These are phyloP conservation scores for Leccinum subspadiceum DNA, from an alignment of 1,284 basidiomycete species.

Conservation along the genomic window DNA sequence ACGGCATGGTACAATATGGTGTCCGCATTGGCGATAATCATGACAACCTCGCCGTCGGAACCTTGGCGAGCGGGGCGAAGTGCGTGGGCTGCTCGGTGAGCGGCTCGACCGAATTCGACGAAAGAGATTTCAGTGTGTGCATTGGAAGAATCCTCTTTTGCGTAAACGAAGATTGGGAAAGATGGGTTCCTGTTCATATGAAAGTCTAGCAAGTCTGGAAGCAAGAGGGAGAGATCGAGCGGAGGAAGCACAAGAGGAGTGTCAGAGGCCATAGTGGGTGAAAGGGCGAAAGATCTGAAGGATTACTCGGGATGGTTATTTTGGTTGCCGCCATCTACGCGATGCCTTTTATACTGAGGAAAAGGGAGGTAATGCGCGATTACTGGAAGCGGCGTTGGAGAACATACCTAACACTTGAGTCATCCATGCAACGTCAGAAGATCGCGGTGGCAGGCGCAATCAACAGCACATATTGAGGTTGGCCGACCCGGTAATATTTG, in stretches of 20 bases:
- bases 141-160: constrained; percentile 13
- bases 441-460: background rate
- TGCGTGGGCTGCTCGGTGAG: constrained; percentile 32
- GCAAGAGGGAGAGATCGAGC: constrained; percentile 22
- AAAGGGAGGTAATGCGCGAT: background rate
- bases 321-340: background rate
- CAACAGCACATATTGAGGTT: background rate
- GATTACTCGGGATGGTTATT: background rate
- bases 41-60: constrained; percentile 30
- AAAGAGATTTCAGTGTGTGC: constrained; percentile 21
- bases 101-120: constrained; percentile 34
- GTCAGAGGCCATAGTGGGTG: background rate
- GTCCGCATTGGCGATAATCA: constrained; percentile 36
- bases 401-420: background rate
- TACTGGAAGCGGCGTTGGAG: background rate
- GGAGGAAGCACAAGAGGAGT: constrained; percentile 18
- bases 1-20: constrained; percentile 35
- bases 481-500: background rate
- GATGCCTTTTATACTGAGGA: background rate
- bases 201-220: constrained; percentile 29
- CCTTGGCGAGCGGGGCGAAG: constrained; percentile 23
- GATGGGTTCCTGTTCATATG: constrained; percentile 29
- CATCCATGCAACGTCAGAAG: background rate
- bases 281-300: background rate
- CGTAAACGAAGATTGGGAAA: constrained; percentile 24